Conservation (phyloP, 176 grass and related monocot species). For the Bonia amplexicaulis region DNA sequence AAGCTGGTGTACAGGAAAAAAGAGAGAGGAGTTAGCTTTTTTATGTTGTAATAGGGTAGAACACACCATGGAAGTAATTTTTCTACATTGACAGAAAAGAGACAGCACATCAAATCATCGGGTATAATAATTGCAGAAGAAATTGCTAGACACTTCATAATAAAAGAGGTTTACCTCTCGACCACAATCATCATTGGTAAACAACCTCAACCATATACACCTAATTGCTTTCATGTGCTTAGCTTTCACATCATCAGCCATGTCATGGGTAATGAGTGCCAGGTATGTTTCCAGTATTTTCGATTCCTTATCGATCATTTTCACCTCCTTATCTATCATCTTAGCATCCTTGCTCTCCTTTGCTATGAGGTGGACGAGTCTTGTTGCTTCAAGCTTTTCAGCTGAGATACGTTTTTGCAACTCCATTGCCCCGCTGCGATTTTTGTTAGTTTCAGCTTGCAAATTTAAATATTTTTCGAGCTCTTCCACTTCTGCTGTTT, state of each 20-base stretch:
- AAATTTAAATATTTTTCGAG: not conserved
- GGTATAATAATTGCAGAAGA: too few relatives aligned
- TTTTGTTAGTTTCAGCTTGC: not conserved
- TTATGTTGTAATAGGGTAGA: not conserved
- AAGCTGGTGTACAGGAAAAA: not conserved
- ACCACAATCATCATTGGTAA: too few relatives aligned
- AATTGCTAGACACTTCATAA: too few relatives aligned
- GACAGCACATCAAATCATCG: too few relatives aligned
- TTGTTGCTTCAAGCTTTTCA: not conserved
- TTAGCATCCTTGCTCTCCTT: not conserved
- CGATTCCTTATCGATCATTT: too few relatives aligned
- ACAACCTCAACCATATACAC: too few relatives aligned
- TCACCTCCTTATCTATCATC: not conserved
- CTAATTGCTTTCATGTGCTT: too few relatives aligned
- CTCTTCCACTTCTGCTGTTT: not conserved
- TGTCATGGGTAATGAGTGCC: too few relatives aligned
- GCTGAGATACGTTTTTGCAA: not conserved
- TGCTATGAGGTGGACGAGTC: not conserved
- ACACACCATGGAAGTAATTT: not conserved
- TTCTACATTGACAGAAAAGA: not conserved
- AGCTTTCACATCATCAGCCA: too few relatives aligned
- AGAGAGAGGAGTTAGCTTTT: not conserved
- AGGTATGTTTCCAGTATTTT: too few relatives aligned
- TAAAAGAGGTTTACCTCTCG: too few relatives aligned
- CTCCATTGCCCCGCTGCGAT: not conserved